These are phyloP conservation scores for Trichophyton rubrum DNA, from an alignment of 2,329 filamentous ascomycete genomes.

Conservation along the genomic window DNA sequence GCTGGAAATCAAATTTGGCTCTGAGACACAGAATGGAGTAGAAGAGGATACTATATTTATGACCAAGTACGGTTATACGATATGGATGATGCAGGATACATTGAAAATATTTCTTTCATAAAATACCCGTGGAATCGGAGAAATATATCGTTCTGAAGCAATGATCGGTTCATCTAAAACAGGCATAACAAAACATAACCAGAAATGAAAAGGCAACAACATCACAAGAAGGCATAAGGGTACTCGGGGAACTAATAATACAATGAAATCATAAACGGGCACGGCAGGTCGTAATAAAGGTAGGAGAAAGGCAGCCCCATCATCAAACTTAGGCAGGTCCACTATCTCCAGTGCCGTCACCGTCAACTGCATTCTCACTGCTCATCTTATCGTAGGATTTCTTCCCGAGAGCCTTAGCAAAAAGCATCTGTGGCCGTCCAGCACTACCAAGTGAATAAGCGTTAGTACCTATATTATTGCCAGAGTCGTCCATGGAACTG, in stretches of 20 bases:
- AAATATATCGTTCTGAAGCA: background rate
- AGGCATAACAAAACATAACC: background rate
- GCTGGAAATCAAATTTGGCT: background rate
- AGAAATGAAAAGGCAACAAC: background rate
- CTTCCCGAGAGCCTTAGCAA: slow-evolving; percentile 34
- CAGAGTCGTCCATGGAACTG: background rate
- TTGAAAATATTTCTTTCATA: no score
- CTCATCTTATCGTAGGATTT: slow-evolving; percentile 31
- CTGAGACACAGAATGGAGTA: no score
- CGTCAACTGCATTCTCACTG: slow-evolving; percentile 6
- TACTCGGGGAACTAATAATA: background rate
- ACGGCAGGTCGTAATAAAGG: background rate
- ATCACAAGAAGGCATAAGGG: background rate
- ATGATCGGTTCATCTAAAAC: background rate
- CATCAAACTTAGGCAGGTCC: background rate
- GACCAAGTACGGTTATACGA: no score
- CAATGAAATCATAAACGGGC: background rate
- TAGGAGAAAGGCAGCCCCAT: background rate
- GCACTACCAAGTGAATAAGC: slow-evolving; percentile 17
- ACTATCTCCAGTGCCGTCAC: background rate
- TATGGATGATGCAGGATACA: no score
- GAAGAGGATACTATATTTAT: no score
- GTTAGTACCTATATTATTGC: background rate
- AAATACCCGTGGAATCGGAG: background rate
- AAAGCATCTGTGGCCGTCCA: slow-evolving; percentile 34